Conservation (phyloP, 345 rosid species). For the Eucalyptus pumila region DNA sequence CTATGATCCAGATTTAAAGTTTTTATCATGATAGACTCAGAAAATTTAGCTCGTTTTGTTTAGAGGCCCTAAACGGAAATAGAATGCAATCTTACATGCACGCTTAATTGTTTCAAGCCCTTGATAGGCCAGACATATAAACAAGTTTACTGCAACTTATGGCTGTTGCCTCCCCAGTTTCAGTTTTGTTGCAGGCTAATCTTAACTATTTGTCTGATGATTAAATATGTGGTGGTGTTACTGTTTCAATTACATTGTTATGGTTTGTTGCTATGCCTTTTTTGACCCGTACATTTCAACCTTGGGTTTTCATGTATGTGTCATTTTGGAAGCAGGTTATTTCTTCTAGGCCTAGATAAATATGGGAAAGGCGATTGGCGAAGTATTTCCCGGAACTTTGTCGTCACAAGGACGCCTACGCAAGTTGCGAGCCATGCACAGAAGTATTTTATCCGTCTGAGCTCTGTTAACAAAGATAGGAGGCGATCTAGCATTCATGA, state of each 20-base stretch:
- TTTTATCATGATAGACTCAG: neutral
- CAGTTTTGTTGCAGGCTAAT: neutral
- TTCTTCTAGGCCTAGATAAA: constrained; percentile 6
- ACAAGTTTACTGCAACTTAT: neutral
- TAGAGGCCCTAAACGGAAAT: neutral
- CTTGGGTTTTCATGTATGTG: neutral
- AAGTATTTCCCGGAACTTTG: constrained; percentile 9
- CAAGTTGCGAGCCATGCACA: constrained; percentile 17
- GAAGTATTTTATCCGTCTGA: constrained; percentile 6
- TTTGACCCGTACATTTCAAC: neutral
- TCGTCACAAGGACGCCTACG: constrained; percentile 5
- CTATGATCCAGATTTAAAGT: neutral
- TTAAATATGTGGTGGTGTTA: neutral
- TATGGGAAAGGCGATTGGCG: constrained; percentile 12
- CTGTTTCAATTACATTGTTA: neutral
- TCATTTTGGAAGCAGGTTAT: neutral
- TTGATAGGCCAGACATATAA: neutral
- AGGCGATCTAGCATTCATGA: constrained; percentile 10
- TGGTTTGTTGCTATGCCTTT: neutral
- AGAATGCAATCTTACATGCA: neutral
- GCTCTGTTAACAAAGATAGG: constrained; percentile 7
- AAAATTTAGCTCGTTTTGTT: neutral
- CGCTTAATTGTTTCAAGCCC: neutral
- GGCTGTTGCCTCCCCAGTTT: neutral
- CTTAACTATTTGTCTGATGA: neutral